Percentiles rank a stretch among this genome's conserved stretches.
Conservation (phyloP, 192 early-diverging fungal species). For the Coemansia pectinata region DNA sequence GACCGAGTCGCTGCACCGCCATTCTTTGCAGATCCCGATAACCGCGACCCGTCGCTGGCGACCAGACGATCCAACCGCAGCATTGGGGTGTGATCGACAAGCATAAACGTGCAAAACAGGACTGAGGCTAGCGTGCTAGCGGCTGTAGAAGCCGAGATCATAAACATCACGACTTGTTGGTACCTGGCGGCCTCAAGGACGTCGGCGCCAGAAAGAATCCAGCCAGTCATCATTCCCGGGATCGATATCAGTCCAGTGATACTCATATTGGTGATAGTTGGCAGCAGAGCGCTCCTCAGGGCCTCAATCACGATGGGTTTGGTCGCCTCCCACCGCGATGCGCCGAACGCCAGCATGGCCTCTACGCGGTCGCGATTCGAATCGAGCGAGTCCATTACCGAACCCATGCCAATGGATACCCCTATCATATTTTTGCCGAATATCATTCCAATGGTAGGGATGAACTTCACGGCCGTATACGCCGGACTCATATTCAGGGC, state of each 20-base stretch:
- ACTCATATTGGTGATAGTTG: constrained; percentile 75
- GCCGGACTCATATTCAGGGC: constrained; percentile 70
- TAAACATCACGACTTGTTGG: constrained; percentile 82
- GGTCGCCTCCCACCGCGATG: constrained; percentile 77
- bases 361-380: constrained; percentile 56
- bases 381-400: constrained; percentile 62
- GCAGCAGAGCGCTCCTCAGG: constrained; percentile 70
- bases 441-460: constrained; percentile 85
- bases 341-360: constrained; percentile 67
- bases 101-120: constrained; percentile 27
- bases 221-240: constrained; percentile 87
- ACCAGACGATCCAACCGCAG: constrained; percentile 30
- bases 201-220: constrained; percentile 75
- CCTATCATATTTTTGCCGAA: constrained; percentile 78
- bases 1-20: background rate
- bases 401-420: constrained; percentile 64
- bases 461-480: constrained; percentile 70
- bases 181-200: constrained; percentile 77
- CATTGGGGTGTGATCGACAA: constrained; percentile 30
- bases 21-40: background rate
- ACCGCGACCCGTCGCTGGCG: constrained; percentile 1
- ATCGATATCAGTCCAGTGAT: constrained; percentile 85
- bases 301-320: constrained; percentile 72
- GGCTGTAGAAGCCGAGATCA: constrained; percentile 71
- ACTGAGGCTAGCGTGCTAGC: constrained; percentile 59